Conservation (phyloP, 2,329 filamentous ascomycete species). For the Epichloe uncinata region DNA sequence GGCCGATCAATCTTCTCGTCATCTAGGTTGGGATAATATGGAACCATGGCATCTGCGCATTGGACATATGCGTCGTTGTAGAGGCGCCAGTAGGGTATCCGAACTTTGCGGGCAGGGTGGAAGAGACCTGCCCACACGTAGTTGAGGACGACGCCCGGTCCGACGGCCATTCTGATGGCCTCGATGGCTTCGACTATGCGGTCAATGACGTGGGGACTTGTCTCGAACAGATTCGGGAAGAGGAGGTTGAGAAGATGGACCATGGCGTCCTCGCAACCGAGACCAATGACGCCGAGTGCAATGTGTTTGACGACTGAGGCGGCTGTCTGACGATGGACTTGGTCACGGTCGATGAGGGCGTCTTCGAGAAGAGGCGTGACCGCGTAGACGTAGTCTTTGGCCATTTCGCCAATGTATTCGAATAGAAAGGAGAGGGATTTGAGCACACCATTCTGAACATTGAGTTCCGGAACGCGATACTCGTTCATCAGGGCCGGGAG, state of each 20-base stretch:
- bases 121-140: slow-evolving; percentile 97
- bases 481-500: slow-evolving; percentile 99
- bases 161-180: slow-evolving; percentile 85
- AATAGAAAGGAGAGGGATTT: slow-evolving; percentile 96
- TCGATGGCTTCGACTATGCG: slow-evolving; percentile 96
- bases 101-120: slow-evolving; percentile 89
- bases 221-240: slow-evolving; percentile 96
- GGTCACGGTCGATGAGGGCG: slow-evolving; percentile 91
- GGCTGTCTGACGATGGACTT: slow-evolving; percentile 94
- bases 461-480: slow-evolving; percentile 94
- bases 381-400: slow-evolving; percentile 98
- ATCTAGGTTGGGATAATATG: slow-evolving; percentile 81
- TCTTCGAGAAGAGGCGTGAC: slow-evolving; percentile 93
- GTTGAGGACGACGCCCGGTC: slow-evolving; percentile 86
- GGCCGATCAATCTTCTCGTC: slow-evolving; percentile 67
- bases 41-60: slow-evolving; percentile 85
- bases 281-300: slow-evolving; percentile 88
- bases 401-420: slow-evolving; percentile 99
- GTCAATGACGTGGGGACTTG: slow-evolving; percentile 95
- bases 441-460: slow-evolving; percentile 96
- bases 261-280: slow-evolving; percentile 98
- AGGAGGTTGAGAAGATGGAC: slow-evolving; percentile 91
- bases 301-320: slow-evolving; percentile 97
- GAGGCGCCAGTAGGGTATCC: slow-evolving; percentile 87
- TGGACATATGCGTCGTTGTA: slow-evolving; percentile 98